phyloP scores from a whole-genome alignment of 352 stramenopile genomes.

The Phytophthora ohioensis region DNA sequence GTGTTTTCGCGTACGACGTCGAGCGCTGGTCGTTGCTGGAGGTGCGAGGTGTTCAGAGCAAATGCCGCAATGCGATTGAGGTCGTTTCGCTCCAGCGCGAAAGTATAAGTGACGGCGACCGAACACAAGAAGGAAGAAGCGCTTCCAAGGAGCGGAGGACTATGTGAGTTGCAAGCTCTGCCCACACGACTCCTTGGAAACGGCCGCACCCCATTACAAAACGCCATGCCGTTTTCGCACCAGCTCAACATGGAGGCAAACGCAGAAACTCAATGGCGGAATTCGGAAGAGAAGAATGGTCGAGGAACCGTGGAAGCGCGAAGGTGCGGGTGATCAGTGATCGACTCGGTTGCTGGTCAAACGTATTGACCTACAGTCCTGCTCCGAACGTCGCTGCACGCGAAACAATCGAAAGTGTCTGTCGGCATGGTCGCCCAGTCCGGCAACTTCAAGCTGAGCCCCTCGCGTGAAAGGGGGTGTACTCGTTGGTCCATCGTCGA shows the following conservation, averaged over 20 bases:
- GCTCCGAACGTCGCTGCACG: constrained; percentile 13
- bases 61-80: constrained; percentile 37
- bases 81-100: constrained; percentile 19
- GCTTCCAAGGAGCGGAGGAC: constrained; percentile 21
- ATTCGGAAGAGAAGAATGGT: constrained; percentile 16
- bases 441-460: constrained; percentile 35
- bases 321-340: background rate
- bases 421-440: constrained; percentile 28
- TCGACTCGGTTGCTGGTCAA: constrained; percentile 11
- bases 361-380: constrained; percentile 22
- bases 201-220: constrained; percentile 18
- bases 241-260: constrained; percentile 15
- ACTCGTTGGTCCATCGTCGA: constrained; percentile 12
- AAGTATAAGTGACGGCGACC: constrained; percentile 21
- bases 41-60: constrained; percentile 31
- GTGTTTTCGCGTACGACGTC: constrained; percentile 7
- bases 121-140: constrained; percentile 11
- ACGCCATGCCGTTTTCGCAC: constrained; percentile 24
- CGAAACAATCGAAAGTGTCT: constrained; percentile 11
- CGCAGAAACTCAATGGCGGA: constrained; percentile 22
- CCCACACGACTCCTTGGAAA: constrained; percentile 31
- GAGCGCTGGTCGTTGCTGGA: constrained; percentile 6
- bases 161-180: constrained; percentile 1
- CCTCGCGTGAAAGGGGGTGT: background rate
- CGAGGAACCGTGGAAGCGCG: constrained; percentile 16